phyloP scores from a whole-genome alignment of 371 early-diverging fungal species.

The Chytridiales sp. region DNA sequence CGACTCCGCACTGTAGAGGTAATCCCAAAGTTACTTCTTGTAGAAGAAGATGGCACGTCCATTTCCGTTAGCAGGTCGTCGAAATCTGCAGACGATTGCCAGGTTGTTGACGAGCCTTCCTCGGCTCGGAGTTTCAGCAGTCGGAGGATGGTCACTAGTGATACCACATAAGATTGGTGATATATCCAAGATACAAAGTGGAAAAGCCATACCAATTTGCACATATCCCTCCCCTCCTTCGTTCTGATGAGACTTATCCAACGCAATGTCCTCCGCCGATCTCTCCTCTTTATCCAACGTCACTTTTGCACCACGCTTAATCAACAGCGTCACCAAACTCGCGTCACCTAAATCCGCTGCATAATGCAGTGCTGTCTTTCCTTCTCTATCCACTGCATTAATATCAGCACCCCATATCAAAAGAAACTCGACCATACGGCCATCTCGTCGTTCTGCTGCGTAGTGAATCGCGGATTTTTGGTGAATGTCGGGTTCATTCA shows the following conservation, averaged over 20 bases:
- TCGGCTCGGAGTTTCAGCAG: slow-evolving; percentile 15
- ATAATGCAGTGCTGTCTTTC: slow-evolving; percentile 77
- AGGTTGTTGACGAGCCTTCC: too few relatives aligned
- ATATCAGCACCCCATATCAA: slow-evolving; percentile 68
- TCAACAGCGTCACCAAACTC: slow-evolving; percentile 60
- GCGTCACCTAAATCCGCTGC: slow-evolving; percentile 71
- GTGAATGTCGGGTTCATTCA: slow-evolving; percentile 57
- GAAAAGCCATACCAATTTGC: slow-evolving; percentile 17
- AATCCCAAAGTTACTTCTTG: too few relatives aligned
- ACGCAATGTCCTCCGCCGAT: slow-evolving; percentile 72
- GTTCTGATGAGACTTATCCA: slow-evolving; percentile 50
- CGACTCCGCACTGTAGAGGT: too few relatives aligned
- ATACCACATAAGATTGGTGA: not conserved
- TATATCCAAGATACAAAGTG: not conserved
- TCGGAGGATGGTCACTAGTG: slow-evolving; percentile 17
- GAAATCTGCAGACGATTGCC: too few relatives aligned
- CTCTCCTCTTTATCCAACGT: slow-evolving; percentile 56
- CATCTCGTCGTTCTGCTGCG: slow-evolving; percentile 59
- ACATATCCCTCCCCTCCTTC: slow-evolving; percentile 16
- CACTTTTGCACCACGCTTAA: slow-evolving; percentile 67
- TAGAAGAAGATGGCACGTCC: too few relatives aligned
- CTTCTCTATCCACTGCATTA: slow-evolving; percentile 58
- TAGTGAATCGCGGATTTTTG: slow-evolving; percentile 49
- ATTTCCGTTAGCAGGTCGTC: too few relatives aligned
- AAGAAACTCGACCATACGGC: slow-evolving; percentile 65